These are phyloP conservation scores for Phytophthora aleatoria DNA, from an alignment of 352 stramenopile species.

Conservation along the genomic window DNA sequence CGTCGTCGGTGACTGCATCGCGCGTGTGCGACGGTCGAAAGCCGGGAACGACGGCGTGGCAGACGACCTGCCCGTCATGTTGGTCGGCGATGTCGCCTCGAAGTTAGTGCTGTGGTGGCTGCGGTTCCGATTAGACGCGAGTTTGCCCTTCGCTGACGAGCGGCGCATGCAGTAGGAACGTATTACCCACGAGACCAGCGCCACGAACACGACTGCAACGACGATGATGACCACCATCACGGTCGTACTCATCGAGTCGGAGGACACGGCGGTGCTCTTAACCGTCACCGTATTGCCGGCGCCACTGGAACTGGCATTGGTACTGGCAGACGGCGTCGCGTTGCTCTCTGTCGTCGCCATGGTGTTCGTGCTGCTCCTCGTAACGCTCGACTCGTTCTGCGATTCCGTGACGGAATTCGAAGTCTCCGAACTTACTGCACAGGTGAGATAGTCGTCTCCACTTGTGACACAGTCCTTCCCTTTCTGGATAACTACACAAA, in stretches of 20 bases:
- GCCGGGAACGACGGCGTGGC: conserved; percentile 36
- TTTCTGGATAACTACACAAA: conserved; percentile 32
- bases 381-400: conserved; percentile 15
- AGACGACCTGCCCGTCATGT: conserved; percentile 26
- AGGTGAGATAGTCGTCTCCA: conserved; percentile 33
- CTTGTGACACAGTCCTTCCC: conserved; percentile 32
- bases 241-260: conserved; percentile 25
- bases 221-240: conserved; percentile 36
- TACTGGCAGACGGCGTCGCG: not conserved
- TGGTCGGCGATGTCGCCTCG: conserved; percentile 28
- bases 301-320: conserved; percentile 8
- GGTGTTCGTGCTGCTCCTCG: conserved; percentile 6
- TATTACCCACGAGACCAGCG: conserved; percentile 34
- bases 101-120: conserved; percentile 15
- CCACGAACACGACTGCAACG: conserved; percentile 37
- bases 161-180: conserved; percentile 33
- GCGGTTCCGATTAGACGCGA: conserved; percentile 12
- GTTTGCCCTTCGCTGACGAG: conserved; percentile 17
- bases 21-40: conserved; percentile 33
- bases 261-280: conserved; percentile 7
- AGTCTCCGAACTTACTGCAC: conserved; percentile 18
- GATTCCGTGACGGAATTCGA: not conserved
- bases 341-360: conserved; percentile 27
- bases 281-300: not conserved
- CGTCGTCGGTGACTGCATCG: conserved; percentile 19